Conservation (phyloP, 257 asterid genomes). For the Verbascum thapsus region DNA sequence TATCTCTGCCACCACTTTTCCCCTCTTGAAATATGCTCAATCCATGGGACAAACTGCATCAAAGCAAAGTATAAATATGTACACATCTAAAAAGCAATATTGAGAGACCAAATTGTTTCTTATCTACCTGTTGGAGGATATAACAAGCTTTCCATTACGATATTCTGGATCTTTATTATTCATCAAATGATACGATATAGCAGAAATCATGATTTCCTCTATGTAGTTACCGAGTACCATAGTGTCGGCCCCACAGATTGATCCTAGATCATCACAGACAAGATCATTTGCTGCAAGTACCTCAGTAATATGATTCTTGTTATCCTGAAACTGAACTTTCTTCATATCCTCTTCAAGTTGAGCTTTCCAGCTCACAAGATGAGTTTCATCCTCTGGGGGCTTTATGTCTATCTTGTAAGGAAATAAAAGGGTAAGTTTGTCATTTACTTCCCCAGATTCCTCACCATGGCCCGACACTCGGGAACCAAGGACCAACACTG, state of each 20-base stretch:
- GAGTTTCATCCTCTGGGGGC: constrained; percentile 78
- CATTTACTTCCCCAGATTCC: constrained; percentile 55
- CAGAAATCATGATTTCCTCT: constrained; percentile 84
- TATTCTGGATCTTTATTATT: constrained; percentile 68
- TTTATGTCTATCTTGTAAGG: constrained; percentile 76
- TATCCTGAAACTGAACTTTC: constrained; percentile 74
- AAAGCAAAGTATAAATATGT: constrained; percentile 21
- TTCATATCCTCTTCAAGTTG: constrained; percentile 82
- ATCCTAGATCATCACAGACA: constrained; percentile 81
- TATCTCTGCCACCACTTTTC: constrained; percentile 54
- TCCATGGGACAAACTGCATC: constrained; percentile 82
- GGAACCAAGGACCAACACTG: constrained; percentile 83
- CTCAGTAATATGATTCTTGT: constrained; percentile 82
- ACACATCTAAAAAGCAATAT: constrained; percentile 10
- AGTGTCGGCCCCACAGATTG: constrained; percentile 72
- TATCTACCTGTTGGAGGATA: constrained; percentile 75
- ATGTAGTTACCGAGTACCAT: constrained; percentile 63
- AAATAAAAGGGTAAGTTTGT: constrained; percentile 56
- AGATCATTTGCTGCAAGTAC: constrained; percentile 89
- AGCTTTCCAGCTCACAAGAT: constrained; percentile 77
- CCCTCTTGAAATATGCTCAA: constrained; percentile 79
- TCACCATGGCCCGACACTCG: constrained; percentile 59
- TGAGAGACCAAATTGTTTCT: constrained; percentile 13
- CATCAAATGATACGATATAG: constrained; percentile 77
- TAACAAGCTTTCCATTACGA: constrained; percentile 91